phyloP scores from a whole-genome alignment of 441 rosid species.

The Bruguiera hainesii region DNA sequence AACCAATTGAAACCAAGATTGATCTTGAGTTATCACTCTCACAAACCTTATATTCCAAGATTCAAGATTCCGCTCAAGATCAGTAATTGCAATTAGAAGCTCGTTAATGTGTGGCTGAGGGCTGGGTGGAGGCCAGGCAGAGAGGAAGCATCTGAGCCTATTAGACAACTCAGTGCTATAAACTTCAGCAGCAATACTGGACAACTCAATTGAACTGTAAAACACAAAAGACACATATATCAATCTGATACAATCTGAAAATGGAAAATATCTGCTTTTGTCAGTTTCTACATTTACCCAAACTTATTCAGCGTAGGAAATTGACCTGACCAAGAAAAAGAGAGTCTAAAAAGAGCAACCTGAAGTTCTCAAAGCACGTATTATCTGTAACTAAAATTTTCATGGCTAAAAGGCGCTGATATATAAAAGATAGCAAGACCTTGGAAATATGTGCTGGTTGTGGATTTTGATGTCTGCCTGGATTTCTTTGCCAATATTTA shows the following conservation, averaged over 20 bases:
- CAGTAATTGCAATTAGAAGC: constrained; percentile 75
- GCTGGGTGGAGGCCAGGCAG: constrained; percentile 89
- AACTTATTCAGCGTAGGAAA: not conserved
- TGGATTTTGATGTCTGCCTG: constrained; percentile 86
- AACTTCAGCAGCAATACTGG: constrained; percentile 76
- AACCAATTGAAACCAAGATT: not conserved
- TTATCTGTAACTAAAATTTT: not conserved
- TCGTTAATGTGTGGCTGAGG: constrained; percentile 83
- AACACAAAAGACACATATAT: constrained; percentile 2
- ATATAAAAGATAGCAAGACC: constrained; percentile 36
- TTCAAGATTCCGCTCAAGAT: constrained; percentile 76
- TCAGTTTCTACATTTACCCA: not conserved
- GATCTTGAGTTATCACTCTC: constrained; percentile 12
- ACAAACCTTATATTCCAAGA: constrained; percentile 89
- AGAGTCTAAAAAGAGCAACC: not conserved
- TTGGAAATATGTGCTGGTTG: constrained; percentile 84
- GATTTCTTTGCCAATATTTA: constrained; percentile 62
- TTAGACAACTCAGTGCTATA: constrained; percentile 73
- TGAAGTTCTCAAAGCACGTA: not conserved
- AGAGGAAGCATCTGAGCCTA: constrained; percentile 69
- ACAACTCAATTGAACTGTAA: constrained; percentile 83
- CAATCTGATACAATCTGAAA: not conserved
- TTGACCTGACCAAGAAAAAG: not conserved
- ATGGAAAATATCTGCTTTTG: not conserved
- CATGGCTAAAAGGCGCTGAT: not conserved